Base-by-base conservation (phyloP, 805 yeast genomes). In the Starmera pachycereana region DNA sequence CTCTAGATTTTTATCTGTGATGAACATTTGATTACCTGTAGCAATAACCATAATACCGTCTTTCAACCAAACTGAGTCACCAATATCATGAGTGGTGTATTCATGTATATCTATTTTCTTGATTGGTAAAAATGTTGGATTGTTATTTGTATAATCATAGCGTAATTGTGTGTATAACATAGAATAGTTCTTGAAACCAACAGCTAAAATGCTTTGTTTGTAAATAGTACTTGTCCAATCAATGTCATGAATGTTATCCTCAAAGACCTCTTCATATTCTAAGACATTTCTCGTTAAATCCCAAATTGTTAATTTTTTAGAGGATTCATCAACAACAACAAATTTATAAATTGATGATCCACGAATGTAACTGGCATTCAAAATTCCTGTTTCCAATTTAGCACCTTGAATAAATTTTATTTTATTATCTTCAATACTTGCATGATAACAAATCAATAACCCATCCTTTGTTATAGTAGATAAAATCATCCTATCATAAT, bases 11-110 rank as follows among this genome's bases (percentile, higher is more conserved):
- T 83, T 79, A 54, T 87, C 95, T 43, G 84, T 84, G 30, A 89
- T 69, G 50, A 84, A 88, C 36, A 89, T 70, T 55, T 89, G 97
- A 58, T 89, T 89, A 0, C 97, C 97, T 12, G 90, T 69, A 3
- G 92, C 96, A 41, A 86, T 76, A 1, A 84, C 89, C 40, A 89
- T 68, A 13, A 78, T 72, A 2, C 94, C 95, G 51, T 80, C 77
- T 37, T 72, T 69, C 46, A 90, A 64, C 97, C 97, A 90, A 12
- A 82, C 68, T 12, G 94, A 81, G 56, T 89, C 97, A 8, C 96
- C 96, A 43, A 89, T 87, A 12, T 67, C 68, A 54, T 88, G 96
- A 0, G 84, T 65, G 0, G 96, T 88, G 51, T 72, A 83, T 29
- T 69, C 69, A 1, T 76, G 66, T 3, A 89, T 75, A 50, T 82